phyloP scores from a whole-genome alignment of 2,329 filamentous ascomycete genomes.

The Aspergillus niger region DNA sequence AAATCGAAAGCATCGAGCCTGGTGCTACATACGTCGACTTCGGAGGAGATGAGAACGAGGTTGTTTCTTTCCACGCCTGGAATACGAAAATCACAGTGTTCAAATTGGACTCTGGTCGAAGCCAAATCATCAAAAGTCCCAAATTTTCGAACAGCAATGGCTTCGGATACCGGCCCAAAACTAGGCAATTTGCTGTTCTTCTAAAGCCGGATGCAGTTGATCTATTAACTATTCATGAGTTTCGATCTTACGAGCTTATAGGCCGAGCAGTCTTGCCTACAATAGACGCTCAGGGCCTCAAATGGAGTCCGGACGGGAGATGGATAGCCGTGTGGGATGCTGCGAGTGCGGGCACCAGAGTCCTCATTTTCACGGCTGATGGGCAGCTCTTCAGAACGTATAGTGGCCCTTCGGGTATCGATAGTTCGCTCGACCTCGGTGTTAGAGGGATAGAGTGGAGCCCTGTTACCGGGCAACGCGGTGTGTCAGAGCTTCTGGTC shows the following conservation, averaged over 20 bases:
- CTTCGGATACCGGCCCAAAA: constrained; percentile 44
- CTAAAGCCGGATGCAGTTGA: constrained; percentile 43
- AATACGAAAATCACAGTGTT: constrained; percentile 43
- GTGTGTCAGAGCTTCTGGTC: constrained; percentile 45
- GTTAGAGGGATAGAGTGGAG: constrained; percentile 58
- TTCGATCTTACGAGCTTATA: constrained; percentile 37
- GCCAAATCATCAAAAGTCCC: constrained; percentile 42
- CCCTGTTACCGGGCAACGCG: constrained; percentile 32
- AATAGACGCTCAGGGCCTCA: constrained; percentile 58
- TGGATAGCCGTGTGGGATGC: constrained; percentile 63
- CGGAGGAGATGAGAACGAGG: constrained; percentile 38
- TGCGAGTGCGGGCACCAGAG: constrained; percentile 52
- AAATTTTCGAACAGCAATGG: constrained; percentile 41
- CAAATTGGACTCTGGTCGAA: constrained; percentile 37
- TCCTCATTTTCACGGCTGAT: constrained; percentile 61
- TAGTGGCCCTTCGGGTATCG: constrained; percentile 40
- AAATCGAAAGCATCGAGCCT: constrained; percentile 44
- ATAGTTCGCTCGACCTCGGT: constrained; percentile 49
- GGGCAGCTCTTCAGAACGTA: constrained; percentile 60
- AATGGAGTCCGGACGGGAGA: constrained; percentile 61
- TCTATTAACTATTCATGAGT: constrained; percentile 43
- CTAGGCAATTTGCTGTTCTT: constrained; percentile 42
- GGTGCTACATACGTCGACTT: constrained; percentile 42
- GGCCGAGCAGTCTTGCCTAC: constrained; percentile 47
- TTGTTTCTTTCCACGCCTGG: constrained; percentile 44